A percentile compares a stretch with the other conserved stretches of the same genome.
Evolutionary conservation across 2,329 filamentous ascomycete species (phyloP).

Genomic region (Cladophialophora psammophila): DNA sequence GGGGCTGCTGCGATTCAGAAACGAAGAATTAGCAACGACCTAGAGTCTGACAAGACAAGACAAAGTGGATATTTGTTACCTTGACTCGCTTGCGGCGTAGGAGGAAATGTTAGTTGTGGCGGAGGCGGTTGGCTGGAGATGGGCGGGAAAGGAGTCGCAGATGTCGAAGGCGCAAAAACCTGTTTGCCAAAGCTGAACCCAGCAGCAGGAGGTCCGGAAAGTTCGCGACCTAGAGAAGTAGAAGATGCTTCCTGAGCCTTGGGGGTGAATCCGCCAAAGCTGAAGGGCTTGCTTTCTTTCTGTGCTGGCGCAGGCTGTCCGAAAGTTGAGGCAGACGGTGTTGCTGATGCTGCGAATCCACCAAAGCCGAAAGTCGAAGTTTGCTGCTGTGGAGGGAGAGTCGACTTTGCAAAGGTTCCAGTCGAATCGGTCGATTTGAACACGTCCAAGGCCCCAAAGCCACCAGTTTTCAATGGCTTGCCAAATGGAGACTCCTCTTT

Average conservation of each 20-base stretch:
- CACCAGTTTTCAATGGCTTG: constrained; percentile 10
- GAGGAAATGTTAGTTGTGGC: constrained; percentile 4
- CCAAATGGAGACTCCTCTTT: constrained; percentile 17
- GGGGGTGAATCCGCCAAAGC: constrained; percentile 2
- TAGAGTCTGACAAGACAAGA: not conserved
- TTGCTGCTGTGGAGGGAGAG: constrained; percentile 7
- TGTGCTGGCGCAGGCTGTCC: not conserved
- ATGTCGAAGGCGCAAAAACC: not conserved
- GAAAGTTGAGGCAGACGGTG: constrained; percentile 2
- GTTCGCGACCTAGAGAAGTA: not conserved
- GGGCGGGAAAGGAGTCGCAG: not conserved
- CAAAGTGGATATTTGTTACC: constrained; percentile 11
- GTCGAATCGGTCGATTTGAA: constrained; percentile 3
- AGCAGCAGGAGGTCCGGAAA: not conserved
- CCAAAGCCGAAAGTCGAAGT: constrained; percentile 9
- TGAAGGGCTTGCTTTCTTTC: not conserved
- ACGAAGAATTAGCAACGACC: not conserved
- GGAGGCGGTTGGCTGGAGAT: constrained; percentile 1
- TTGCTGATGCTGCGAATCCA: constrained; percentile 3
- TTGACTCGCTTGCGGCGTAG: constrained; percentile 3
- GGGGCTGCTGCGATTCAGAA: constrained; percentile 1
- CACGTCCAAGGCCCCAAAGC: constrained; percentile 17
- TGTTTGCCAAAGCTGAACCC: not conserved
- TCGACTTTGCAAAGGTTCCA: constrained; percentile 17
- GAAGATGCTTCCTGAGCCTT: not conserved